These are phyloP conservation scores for Juncus effusus DNA, from an alignment of 176 grass and related monocot species.

Conservation along the genomic window DNA sequence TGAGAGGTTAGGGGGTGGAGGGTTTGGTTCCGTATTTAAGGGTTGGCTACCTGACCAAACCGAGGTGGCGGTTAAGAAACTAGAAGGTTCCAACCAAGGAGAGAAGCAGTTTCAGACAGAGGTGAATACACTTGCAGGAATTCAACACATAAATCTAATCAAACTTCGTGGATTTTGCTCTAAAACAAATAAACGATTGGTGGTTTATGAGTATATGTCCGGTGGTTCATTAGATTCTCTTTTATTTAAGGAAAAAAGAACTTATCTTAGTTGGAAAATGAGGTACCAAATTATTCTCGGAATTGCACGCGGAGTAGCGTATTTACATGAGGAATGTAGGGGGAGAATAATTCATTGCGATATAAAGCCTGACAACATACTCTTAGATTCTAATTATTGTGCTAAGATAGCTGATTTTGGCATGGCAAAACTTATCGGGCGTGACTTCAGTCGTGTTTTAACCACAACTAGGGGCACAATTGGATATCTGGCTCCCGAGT, in stretches of 20 bases:
- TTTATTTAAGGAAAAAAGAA: conserved; percentile 11
- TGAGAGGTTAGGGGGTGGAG: conserved; percentile 40
- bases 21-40: conserved; percentile 47
- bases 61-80: conserved; percentile 37
- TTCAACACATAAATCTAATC: conserved; percentile 30
- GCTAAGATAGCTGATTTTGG: conserved; percentile 43
- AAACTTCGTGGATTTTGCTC: conserved; percentile 25
- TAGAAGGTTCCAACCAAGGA: conserved; percentile 32
- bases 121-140: conserved; percentile 29
- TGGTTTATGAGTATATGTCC: conserved; percentile 38
- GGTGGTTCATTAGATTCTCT: conserved; percentile 32
- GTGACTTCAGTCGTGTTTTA: conserved; percentile 35
- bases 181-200: conserved; percentile 18
- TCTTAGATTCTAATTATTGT: conserved; percentile 17
- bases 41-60: conserved; percentile 26
- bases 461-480: conserved; percentile 22
- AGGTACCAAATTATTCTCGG: conserved; percentile 31
- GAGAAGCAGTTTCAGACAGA: conserved; percentile 42
- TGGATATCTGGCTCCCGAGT: too few relatives aligned
- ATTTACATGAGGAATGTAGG: conserved; percentile 38
- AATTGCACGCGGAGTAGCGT: conserved; percentile 28
- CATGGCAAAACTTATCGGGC: conserved; percentile 37
- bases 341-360: conserved; percentile 40
- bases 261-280: conserved; percentile 24
- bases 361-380: conserved; percentile 45